Evolutionary conservation across 345 rosid species (phyloP), one percentile per base, ranked within the genome.

Genomic region (Carallia pectinifolia): DNA sequence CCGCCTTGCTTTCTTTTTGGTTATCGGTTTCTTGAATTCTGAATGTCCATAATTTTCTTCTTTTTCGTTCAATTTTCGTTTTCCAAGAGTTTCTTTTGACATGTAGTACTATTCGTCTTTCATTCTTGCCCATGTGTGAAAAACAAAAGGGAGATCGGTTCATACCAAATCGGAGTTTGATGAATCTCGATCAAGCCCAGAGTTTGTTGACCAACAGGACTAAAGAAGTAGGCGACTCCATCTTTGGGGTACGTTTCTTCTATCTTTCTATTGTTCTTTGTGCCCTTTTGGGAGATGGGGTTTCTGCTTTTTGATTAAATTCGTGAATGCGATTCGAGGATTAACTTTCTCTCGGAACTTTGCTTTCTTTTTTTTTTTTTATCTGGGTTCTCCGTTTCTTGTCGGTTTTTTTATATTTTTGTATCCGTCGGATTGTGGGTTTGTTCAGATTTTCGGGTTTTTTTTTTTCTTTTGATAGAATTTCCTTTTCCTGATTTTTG

Each of bases 131-230:
- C 66, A 33, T 74, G 31, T 52, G 12, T 18, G 37, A 61, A 44
- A 44, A 23, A 23, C 23, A 23, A 44, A 44, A 86, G 86, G 90
- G 87, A 9, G 86, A 80, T 33, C 80, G 85, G 56, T 84, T 82
- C 59, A 70, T 84, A 67, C 87, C 90, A 37, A 86, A 71, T 59
- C 64, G 83, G 66, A 80, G 87, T 80, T 81, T 82, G 81, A 86
- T 86, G 86, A 77, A 86, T 80, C 83, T 86, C 65, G 90, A 84
- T 80, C 83, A 81, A 82, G 87, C 83, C 81, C 83, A 71, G 38
- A 55, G 76, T 66, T 75, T 77, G 71, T 80, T 84, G 71, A 86
- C 85, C 29, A 73, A 79, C 70, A 68, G 53, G n/a, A 70, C 65
- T 47, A 63, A 65, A 48, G 62, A 65, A 58, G 53, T 62, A 1